Evolutionary conservation across 2,329 filamentous ascomycete genomes (phyloP), one percentile per base, ranked within the genome.

Genomic region (Knufia fluminis): DNA sequence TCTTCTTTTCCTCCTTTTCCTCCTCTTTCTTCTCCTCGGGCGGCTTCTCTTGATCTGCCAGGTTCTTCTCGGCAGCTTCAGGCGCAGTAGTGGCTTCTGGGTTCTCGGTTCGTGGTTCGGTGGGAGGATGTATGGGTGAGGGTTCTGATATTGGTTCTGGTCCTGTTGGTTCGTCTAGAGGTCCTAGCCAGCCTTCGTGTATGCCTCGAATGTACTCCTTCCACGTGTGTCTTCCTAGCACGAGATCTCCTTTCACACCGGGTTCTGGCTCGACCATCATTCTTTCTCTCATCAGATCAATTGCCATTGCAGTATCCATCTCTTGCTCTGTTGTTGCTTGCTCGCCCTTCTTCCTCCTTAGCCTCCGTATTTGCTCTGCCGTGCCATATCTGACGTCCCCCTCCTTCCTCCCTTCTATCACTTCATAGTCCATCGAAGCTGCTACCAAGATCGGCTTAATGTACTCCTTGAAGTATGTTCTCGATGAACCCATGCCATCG

Each of bases 141-240:
- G 59, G 60, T 23, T 66, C 61, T 2, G 51, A 46, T 12, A 52
- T 40, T 8, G 56, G 54, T n/a, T 54, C 46, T 17, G 59, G 48
- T n/a, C 53, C 46, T 17, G 59, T 48, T 1, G 85, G 84, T 49
- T 80, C 68, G 52, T 84, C 79, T 38, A 94, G 71, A 6, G 92
- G 89, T 0, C 92, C 91, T 20, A 98, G 71, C 91, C 92, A 98
- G 49, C 92, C 92, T 68, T 98, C 92, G 64, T 98, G 92, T 57
- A 97, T 64, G 40, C 92, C 92, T 51, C 90, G 78, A 20, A 97
- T 73, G 65, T 97, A 98, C 68, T 98, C 92, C 70, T 96, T 98
- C 92, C 92, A 98, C 8, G 91, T 83, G 64, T 96, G 86, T 50
- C 91, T 75, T 10, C 92, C 92, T 59, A 98, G 80, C 16, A 97